Base-by-base conservation (phyloP, 2,329 filamentous ascomycete species). In the Talaromyces pinophilus region DNA sequence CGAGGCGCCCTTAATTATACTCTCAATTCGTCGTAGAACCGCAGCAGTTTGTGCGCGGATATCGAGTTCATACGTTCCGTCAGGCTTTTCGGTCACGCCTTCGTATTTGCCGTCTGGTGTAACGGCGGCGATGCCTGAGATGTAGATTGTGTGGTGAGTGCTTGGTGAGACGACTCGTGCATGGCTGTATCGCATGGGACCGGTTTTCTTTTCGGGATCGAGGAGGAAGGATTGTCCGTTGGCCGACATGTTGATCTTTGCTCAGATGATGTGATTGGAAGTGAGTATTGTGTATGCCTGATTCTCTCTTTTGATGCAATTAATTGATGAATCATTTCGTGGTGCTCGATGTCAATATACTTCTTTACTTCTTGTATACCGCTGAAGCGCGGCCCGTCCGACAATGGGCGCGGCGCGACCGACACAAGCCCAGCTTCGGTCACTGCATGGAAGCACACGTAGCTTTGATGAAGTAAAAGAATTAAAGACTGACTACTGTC, bases 21-120 rank as follows among this genome's bases (percentile, higher is more conserved):
- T 69, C 64, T 80, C 78, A 57, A 81, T 77, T 64, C 76, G 77
- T 38, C 70, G 64, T 3, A 81, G 75, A 1, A 80, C 76, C 1
- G 78, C 78, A 1, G 78, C 78, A 0, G 79, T 81, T 70, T 81
- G 79, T 60, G 70, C 67, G 5, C 75, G 74, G 38, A 80, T 74
- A 63, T 81, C 78, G 11, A 78, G 68, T 0, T 68, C 72, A 54
- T 67, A 73, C 0, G 73, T 77, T 28, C 79, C 78, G 54, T 81
- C 78, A 0, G 72, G 59, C 25, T 79, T 77, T 59, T 78, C 75
- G 0, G 69, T 75, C 8, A 77, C 78, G 15, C 79, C 79, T 5
- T 73, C 70, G 64, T 72, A 78, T 6, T 71, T 74, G 35, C 79
- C 79, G 17, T 79, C 77, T 5, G 75, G 74, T 5, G 68, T 70